Evolutionary conservation across 441 rosid species (phyloP), one percentile per base, ranked within the genome.

Genomic region (Croton setiger): DNA sequence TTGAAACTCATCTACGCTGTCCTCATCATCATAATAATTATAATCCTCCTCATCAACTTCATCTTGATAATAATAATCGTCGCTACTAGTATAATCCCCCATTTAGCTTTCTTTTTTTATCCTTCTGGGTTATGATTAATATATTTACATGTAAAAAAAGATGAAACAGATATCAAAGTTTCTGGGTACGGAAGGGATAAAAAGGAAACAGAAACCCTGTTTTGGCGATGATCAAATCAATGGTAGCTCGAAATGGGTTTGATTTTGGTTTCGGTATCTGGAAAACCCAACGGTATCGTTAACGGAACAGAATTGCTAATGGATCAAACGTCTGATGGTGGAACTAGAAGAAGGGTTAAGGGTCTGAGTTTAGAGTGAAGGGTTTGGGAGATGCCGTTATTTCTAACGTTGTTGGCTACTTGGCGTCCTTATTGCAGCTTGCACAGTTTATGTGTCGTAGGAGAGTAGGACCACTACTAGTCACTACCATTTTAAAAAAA

Each of bases 11-110:
- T 66, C 56, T 13, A 53, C 39, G 14, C 41, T 49, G 47, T 64
- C 81, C 0, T 14, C 71, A 20, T 53, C 55, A n/a, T 67, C 73
- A 44, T 67, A 71, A 37, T 17, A n/a, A 48, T 48, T 15, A 48
- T 15, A 15, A 48, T 66, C 60, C 33, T 44, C 66, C 1, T 68
- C 52, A 14, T 63, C 75, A n/a, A 48, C 66, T 39, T 20, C 33
- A 43, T 58, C 5, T 20, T 68, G 51, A 63, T 33, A 55, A 48
- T 8, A 18, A 39, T 73, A 72, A 55, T 77, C 75, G 52, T 75
- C 84, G 48, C 66, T 61, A 39, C 56, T 44, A 1, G 11, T 9
- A 61, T 56, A 73, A 52, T 73, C 77, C 52, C 62, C 78, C 84
- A 81, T 67, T 20, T 37, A 18, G 18, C 39, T 17, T 37, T 0